Percentiles rank a stretch among this genome's conserved stretches.
These are phyloP conservation scores for Plasmodium relictum DNA, from an alignment of 169 alveolate genomes.

Conservation along the genomic window DNA sequence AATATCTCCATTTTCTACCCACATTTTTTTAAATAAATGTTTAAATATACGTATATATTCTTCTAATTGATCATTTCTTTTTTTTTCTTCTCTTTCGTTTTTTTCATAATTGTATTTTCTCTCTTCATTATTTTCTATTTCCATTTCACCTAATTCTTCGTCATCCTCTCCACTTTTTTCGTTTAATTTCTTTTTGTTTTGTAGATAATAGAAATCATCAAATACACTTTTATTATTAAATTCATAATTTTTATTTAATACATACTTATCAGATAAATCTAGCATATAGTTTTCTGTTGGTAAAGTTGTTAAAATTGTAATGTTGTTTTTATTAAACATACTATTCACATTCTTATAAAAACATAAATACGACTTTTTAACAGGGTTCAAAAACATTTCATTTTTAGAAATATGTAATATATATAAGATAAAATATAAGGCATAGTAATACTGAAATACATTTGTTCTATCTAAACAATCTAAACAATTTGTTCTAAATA, in stretches of 20 bases:
- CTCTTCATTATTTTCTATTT: constrained; percentile 22
- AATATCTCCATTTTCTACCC: constrained; percentile 96
- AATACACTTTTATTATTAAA: constrained; percentile 17
- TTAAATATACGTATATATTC: constrained; percentile 77
- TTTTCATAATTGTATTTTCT: constrained; percentile 8
- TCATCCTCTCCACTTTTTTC: background rate
- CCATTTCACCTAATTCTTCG: constrained; percentile 14
- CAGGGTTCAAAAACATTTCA: constrained; percentile 54
- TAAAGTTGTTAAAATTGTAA: constrained; percentile 42
- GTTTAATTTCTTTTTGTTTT: background rate
- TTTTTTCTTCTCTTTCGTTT: constrained; percentile 7
- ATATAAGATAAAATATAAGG: constrained; percentile 45
- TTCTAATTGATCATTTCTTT: constrained; percentile 33
- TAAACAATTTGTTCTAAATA: constrained; percentile 96
- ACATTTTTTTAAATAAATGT: constrained; percentile 87
- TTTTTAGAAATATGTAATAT: constrained; percentile 50
- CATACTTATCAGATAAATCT: constrained; percentile 33
- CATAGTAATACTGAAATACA: constrained; percentile 92
- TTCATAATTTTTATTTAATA: constrained; percentile 20
- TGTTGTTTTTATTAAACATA: constrained; percentile 28
- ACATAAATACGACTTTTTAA: constrained; percentile 39
- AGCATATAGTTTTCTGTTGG: constrained; percentile 53
- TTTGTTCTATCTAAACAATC: constrained; percentile 99
- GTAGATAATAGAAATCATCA: constrained; percentile 30
- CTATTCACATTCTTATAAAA: constrained; percentile 58